These are phyloP conservation scores for Capronia americana DNA, from an alignment of 2,329 filamentous ascomycete genomes.

Conservation along the genomic window DNA sequence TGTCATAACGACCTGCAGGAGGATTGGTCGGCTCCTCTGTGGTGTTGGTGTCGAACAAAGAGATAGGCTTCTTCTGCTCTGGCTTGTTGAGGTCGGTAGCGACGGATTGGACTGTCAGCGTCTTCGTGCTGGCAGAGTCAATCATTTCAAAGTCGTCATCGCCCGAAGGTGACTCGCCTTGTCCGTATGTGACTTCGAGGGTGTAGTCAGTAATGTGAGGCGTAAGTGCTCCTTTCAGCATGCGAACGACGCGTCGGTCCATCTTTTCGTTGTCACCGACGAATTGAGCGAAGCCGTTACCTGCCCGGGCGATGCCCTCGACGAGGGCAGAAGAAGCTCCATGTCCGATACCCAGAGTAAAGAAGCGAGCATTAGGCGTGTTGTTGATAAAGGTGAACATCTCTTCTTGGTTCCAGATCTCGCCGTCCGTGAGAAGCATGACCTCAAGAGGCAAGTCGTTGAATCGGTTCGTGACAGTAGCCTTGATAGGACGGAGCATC, in stretches of 20 bases:
- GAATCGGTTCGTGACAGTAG: conserved; percentile 46
- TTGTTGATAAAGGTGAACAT: conserved; percentile 59
- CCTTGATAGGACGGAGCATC: conserved; percentile 56
- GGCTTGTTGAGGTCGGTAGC: conserved; percentile 24
- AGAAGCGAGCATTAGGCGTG: conserved; percentile 57
- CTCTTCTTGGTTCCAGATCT: conserved; percentile 57
- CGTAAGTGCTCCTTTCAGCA: conserved; percentile 73
- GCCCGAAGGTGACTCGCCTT: conserved; percentile 42
- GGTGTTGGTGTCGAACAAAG: conserved; percentile 63
- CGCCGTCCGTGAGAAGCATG: conserved; percentile 63
- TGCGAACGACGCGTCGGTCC: conserved; percentile 72
- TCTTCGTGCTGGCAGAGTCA: conserved; percentile 55
- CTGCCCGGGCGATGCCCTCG: conserved; percentile 64
- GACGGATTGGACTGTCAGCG: not conserved
- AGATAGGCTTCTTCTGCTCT: conserved; percentile 51
- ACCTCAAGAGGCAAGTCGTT: conserved; percentile 58
- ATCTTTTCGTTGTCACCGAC: conserved; percentile 69
- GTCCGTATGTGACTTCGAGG: conserved; percentile 66
- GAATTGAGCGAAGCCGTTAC: conserved; percentile 67
- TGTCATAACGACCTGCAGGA: conserved; percentile 49
- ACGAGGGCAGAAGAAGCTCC: conserved; percentile 63
- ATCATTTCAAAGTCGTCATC: conserved; percentile 68
- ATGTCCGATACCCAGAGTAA: conserved; percentile 63
- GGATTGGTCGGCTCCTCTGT: conserved; percentile 51
- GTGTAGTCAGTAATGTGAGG: conserved; percentile 70